phyloP scores from a whole-genome alignment of 805 yeast species.

The Sugiyamaella marilandica region DNA sequence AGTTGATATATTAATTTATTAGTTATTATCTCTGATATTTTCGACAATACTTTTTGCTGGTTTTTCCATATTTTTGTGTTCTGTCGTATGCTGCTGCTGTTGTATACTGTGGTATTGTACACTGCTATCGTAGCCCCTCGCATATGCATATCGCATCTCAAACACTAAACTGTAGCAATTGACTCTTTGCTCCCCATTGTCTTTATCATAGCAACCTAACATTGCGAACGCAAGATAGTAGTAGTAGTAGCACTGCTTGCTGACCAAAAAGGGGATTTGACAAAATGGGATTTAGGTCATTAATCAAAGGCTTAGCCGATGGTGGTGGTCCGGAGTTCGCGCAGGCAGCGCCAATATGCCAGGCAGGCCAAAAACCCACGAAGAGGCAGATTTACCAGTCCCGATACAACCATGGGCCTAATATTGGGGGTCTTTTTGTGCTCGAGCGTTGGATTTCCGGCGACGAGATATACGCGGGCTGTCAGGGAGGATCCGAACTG shows the following conservation, averaged over 20 bases:
- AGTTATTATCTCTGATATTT: background rate
- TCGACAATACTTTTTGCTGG: too few relatives aligned
- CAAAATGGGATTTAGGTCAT: conserved; percentile 27
- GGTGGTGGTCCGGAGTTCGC: conserved; percentile 7
- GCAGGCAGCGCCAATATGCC: conserved; percentile 28
- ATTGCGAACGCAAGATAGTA: background rate
- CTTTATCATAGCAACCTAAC: too few relatives aligned
- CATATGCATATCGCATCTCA: too few relatives aligned
- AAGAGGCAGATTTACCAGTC: conserved; percentile 29
- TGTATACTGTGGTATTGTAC: too few relatives aligned
- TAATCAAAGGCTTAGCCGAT: conserved; percentile 16
- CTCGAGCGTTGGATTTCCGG: conserved; percentile 60
- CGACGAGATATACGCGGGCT: conserved; percentile 49
- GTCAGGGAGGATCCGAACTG: conserved; percentile 55
- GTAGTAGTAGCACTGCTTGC: background rate
- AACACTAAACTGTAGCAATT: too few relatives aligned
- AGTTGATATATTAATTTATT: background rate
- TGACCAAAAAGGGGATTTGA: background rate
- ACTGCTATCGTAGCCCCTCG: too few relatives aligned
- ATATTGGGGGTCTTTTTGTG: conserved; percentile 76
- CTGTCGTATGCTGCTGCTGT: too few relatives aligned
- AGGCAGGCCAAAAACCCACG: conserved; percentile 33
- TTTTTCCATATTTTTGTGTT: too few relatives aligned
- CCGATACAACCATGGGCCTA: conserved; percentile 69
- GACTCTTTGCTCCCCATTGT: too few relatives aligned